These are phyloP conservation scores for Verticillium alfalfae DNA, from an alignment of 2,329 filamentous ascomycete species.

Conservation along the genomic window DNA sequence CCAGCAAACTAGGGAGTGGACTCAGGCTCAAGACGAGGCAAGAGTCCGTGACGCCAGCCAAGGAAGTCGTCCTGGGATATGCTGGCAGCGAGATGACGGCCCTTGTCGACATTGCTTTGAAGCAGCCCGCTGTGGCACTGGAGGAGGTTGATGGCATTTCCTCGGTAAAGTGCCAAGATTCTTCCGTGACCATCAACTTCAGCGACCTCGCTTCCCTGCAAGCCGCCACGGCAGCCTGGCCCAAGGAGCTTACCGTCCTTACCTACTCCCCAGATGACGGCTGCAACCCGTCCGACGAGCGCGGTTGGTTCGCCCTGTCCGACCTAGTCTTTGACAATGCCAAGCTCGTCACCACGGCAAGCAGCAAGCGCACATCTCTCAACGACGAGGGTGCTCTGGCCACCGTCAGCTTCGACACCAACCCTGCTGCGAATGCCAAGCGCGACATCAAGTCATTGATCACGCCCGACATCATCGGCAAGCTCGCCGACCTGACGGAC, in stretches of 20 bases:
- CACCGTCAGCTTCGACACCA: conserved; percentile 9
- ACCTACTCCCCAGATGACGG: conserved; percentile 1
- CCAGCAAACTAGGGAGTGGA: not conserved
- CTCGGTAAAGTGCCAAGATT: conserved; percentile 1
- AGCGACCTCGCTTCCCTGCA: conserved; percentile 34
- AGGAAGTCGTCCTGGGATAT: not conserved
- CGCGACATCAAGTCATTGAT: conserved; percentile 5
- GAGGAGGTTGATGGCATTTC: conserved; percentile 2
- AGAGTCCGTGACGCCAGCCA: not conserved
- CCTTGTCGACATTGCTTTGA: not conserved
- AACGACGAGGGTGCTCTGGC: conserved; percentile 9
- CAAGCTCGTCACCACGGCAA: conserved; percentile 4
- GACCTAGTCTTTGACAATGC: conserved; percentile 5
- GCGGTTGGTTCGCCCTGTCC: conserved; percentile 2
- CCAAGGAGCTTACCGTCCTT: conserved; percentile 10
- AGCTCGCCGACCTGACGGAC: conserved; percentile 12
- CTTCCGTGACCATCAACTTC: conserved; percentile 30
- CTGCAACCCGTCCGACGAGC: conserved; percentile 1
- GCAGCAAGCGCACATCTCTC: conserved; percentile 3
- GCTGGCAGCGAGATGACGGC: conserved; percentile 1
- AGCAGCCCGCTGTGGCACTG: conserved; percentile 5
- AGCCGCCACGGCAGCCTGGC: conserved; percentile 22
- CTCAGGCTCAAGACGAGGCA: not conserved
- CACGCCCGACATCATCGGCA: conserved; percentile 6
- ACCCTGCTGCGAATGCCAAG: conserved; percentile 6